Evolutionary conservation across 768 basidiomycete species (phyloP).

Genomic region (Lepiota venenata): DNA sequence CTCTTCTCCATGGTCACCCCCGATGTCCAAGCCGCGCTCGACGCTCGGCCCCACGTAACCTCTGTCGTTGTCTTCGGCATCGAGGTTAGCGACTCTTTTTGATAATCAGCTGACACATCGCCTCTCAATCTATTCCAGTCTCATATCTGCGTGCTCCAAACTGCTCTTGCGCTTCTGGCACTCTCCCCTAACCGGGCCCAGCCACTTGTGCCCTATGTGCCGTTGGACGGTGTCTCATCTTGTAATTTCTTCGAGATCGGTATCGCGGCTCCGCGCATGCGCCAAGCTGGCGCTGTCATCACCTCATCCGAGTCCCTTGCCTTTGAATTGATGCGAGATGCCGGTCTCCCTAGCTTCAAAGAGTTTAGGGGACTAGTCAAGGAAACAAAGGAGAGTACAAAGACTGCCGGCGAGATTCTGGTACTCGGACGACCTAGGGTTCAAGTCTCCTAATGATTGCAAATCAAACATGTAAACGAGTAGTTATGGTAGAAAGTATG

Average conservation of each 20-base stretch:
- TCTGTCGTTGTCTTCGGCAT: constrained; percentile 83
- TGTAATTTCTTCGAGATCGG: constrained; percentile 79
- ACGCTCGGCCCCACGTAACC: constrained; percentile 41
- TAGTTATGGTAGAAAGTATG: no score
- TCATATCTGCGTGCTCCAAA: constrained; percentile 89
- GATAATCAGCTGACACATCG: neutral
- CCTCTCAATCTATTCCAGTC: constrained; percentile 43
- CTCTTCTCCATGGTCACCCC: constrained; percentile 85
- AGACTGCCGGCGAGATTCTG: constrained; percentile 31
- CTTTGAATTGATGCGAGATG: constrained; percentile 73
- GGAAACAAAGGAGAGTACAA: constrained; percentile 68
- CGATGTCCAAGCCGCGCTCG: constrained; percentile 54
- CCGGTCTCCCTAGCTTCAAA: constrained; percentile 64
- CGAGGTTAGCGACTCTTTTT: constrained; percentile 52
- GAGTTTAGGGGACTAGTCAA: constrained; percentile 70
- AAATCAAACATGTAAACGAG: neutral
- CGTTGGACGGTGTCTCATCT: constrained; percentile 78
- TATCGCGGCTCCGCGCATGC: constrained; percentile 66
- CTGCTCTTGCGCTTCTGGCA: constrained; percentile 62
- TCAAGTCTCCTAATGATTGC: no score
- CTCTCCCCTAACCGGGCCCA: constrained; percentile 22
- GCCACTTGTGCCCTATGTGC: constrained; percentile 49
- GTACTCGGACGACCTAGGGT: constrained; percentile 16
- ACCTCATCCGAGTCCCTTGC: constrained; percentile 79
- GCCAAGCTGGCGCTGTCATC: constrained; percentile 70